phyloP scores from a whole-genome alignment of 257 asterid genomes.

The Verbena officinalis region DNA sequence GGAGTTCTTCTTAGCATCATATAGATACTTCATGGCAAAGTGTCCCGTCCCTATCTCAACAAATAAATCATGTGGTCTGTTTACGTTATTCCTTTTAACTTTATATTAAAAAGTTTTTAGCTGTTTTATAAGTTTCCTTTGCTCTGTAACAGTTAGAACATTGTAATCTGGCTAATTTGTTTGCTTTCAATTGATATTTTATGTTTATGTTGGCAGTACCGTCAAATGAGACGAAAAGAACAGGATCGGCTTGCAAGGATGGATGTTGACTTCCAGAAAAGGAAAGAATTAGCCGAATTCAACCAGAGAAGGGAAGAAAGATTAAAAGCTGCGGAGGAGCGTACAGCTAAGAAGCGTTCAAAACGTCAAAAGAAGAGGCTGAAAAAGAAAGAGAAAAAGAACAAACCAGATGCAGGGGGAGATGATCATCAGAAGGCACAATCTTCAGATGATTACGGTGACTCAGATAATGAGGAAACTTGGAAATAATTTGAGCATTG shows the following conservation, averaged over 20 bases:
- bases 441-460: conserved; percentile 58
- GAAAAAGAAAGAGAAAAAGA: conserved; percentile 66
- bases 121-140: background rate
- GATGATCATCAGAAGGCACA: conserved; percentile 52
- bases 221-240: conserved; percentile 97
- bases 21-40: no score
- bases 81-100: no score
- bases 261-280: conserved; percentile 78
- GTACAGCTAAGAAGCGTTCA: conserved; percentile 72
- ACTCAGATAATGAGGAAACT: conserved; percentile 49
- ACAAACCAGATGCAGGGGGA: conserved; percentile 39
- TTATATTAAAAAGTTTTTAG: no score
- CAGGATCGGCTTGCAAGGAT: conserved; percentile 95
- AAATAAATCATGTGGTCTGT: no score
- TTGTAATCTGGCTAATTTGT: background rate
- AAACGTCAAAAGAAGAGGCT: conserved; percentile 90
- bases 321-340: conserved; percentile 90
- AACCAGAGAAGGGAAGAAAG: conserved; percentile 78
- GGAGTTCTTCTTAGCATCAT: no score
- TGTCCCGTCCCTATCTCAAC: no score
- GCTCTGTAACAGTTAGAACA: background rate
- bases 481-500: conserved; percentile 19
- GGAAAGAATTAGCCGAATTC: conserved; percentile 78
- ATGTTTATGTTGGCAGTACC: conserved; percentile 61
- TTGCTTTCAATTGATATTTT: background rate